Conservation (phyloP, 805 yeast genomes). For the Candida silvatica region DNA sequence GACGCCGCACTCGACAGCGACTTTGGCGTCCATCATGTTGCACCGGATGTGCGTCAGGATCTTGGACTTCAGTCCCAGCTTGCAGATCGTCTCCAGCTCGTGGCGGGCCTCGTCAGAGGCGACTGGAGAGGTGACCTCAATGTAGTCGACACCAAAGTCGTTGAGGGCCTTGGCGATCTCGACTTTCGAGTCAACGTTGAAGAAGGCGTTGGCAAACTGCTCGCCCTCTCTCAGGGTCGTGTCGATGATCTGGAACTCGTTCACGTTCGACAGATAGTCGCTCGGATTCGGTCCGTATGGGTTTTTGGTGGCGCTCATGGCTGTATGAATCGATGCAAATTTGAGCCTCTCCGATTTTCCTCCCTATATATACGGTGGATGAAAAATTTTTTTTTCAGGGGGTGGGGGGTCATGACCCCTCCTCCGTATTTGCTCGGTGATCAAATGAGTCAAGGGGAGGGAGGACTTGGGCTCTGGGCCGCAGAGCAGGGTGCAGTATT, state of each 20-base stretch:
- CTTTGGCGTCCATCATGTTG: slow-evolving; percentile 97
- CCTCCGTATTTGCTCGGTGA: no score
- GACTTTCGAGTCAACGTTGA: slow-evolving; percentile 87
- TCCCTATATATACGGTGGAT: no score
- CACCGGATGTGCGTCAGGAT: slow-evolving; percentile 95
- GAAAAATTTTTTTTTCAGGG: no score
- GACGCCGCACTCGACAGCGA: slow-evolving; percentile 97
- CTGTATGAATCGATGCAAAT: no score
- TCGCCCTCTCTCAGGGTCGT: slow-evolving; percentile 97
- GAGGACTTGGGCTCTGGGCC: no score
- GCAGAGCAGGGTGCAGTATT: no score
- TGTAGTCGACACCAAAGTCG: slow-evolving; percentile 97
- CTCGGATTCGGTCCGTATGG: slow-evolving; percentile 97
- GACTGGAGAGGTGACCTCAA: slow-evolving; percentile 95
- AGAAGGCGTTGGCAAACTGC: slow-evolving; percentile 96
- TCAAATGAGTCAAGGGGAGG: no score
- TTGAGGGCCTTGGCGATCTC: slow-evolving; percentile 96
- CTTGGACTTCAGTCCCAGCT: slow-evolving; percentile 91
- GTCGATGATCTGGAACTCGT: slow-evolving; percentile 85
- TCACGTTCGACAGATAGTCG: slow-evolving; percentile 84
- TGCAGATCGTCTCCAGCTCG: slow-evolving; percentile 98
- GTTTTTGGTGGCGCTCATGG: slow-evolving; percentile 3
- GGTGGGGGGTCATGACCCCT: no score
- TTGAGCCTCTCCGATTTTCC: no score
- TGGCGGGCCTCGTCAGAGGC: slow-evolving; percentile 89